Conservation (phyloP, 2,329 filamentous ascomycete genomes). For the Annulohypoxylon truncatum region DNA sequence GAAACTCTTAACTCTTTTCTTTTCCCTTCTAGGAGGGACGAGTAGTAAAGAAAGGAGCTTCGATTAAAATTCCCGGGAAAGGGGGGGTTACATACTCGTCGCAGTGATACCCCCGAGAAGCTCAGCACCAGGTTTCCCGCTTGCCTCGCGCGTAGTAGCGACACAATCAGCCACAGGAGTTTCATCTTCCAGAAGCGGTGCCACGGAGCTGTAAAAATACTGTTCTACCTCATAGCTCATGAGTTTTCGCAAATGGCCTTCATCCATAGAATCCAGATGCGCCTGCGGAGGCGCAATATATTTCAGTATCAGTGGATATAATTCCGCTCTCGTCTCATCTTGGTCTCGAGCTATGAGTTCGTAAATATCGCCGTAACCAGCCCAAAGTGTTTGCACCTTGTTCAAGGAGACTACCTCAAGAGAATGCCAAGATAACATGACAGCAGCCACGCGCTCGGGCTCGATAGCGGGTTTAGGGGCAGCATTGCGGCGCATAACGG, state of each 20-base stretch:
- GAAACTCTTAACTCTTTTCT: neutral
- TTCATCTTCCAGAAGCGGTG: constrained; percentile 57
- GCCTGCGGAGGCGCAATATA: constrained; percentile 65
- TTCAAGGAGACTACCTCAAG: constrained; percentile 55
- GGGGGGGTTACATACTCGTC: constrained; percentile 50
- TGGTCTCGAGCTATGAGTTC: constrained; percentile 58
- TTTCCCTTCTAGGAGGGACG: neutral
- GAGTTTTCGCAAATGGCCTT: constrained; percentile 74
- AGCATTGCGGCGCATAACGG: constrained; percentile 28
- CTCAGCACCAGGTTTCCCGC: constrained; percentile 44
- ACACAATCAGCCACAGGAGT: constrained; percentile 41
- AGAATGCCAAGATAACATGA: constrained; percentile 55
- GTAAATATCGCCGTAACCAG: constrained; percentile 67
- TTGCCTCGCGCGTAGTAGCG: constrained; percentile 34
- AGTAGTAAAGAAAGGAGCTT: neutral
- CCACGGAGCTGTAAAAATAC: constrained; percentile 70
- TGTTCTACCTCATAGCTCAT: constrained; percentile 76
- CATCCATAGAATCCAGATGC: constrained; percentile 54
- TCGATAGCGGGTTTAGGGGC: constrained; percentile 22
- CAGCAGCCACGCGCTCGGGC: constrained; percentile 52
- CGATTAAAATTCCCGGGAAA: neutral
- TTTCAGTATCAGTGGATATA: constrained; percentile 65
- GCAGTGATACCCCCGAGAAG: constrained; percentile 57
- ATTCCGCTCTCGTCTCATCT: constrained; percentile 36
- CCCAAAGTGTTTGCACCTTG: constrained; percentile 61